Base-by-base conservation (phyloP, 2,329 filamentous ascomycete species). In the Bipolaris oryzae region DNA sequence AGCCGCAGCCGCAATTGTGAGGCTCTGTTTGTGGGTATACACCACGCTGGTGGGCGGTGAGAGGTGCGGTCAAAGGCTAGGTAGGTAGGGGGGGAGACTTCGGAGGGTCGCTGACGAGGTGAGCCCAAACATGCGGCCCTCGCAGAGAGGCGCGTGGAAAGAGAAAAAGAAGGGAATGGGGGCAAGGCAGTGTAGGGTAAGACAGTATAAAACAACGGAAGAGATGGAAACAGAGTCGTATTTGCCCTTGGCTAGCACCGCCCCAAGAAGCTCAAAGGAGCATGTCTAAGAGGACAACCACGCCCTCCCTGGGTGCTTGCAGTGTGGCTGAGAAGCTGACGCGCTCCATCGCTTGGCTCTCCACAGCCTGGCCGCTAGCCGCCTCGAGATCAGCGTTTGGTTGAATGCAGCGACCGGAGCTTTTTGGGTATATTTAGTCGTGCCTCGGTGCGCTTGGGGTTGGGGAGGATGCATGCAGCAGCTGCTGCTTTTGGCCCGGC, bases 121-220 rank as follows among this genome's bases (percentile, higher is more conserved):
- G 61, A 54, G 58, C 53, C 48, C 60, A 67, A 63, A 67, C 64
- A 68, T 60, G 62, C 68, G 63, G 58, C 67, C 68, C 68, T 67
- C 66, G 57, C 63, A 60, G 68, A 68, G 68, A 70, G 63, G 61
- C 55, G 64, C 67, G 61, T 60, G 53, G 55, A 20, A 55, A 60
- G 44, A 57, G 58, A 64, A 61, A 62, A 61, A 60, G 57, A 57
- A 57, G 61, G 55, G 20, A 53, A 55, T 50, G 20, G n/a, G 13
- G 41, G 28, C 45, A 35, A 46, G 20, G 25, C 37, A 42, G 57
- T 49, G 39, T 46, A 3, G n/a, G 38, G 21, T 25, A 34, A 41
- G 41, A 39, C 55, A 25, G 41, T 59, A 62, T 55, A 61, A 51
- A 62, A 15, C 25, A 56, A 55, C 51, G 34, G 55, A 53, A 20